Evolutionary conservation across 192 early-diverging fungal genomes (phyloP), one percentile per base, ranked within the genome.

Genomic region (Gryganskiella cystojenkinii): DNA sequence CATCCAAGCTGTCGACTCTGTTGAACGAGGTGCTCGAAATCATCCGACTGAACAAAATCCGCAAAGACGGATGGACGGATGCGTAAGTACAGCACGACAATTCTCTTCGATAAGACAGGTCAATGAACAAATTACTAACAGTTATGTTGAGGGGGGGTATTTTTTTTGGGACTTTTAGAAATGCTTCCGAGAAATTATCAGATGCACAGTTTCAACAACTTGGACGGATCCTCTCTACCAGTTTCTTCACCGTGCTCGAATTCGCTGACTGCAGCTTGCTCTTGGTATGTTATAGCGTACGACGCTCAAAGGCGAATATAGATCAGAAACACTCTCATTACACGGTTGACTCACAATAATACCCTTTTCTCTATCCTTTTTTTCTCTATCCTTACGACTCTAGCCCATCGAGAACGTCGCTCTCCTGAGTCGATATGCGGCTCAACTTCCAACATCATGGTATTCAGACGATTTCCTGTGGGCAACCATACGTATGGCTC

Each of bases 11-110:
- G 19, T 75, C 71, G n/a, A 64, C 67, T 34, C 53, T 75, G 17
- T 33, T 75, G 58, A 75, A 75, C 37, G 71, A 75, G 28, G 25
- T 75, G 3, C 37, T 75, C 33, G 71, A 75, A 33, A 33, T 56
- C 3, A 67, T 75, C 34, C 35, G 71, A 34, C 52, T 67, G 24
- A 42, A 53, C 64, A 75, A 67, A 33, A 37, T 75, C 10, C 58
- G 52, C 25, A 40, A 43, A 20, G 71, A 66, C 19, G 58, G 64
- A 24, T 75, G 71, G 71, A 75, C 56, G 19, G 64, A 75, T 42
- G 64, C 71, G 71, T 75, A 65, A 61, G 71, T 49, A 20, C 34
- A n/a, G n/a, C n/a, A n/a, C n/a, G n/a, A n/a, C n/a, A n/a, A n/a
- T n/a, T n/a, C n/a, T n/a, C n/a, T n/a, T n/a, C n/a, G n/a, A n/a